Evolutionary conservation across 2,329 filamentous ascomycete species (phyloP).

Genomic region (Aspergillus sp.): DNA sequence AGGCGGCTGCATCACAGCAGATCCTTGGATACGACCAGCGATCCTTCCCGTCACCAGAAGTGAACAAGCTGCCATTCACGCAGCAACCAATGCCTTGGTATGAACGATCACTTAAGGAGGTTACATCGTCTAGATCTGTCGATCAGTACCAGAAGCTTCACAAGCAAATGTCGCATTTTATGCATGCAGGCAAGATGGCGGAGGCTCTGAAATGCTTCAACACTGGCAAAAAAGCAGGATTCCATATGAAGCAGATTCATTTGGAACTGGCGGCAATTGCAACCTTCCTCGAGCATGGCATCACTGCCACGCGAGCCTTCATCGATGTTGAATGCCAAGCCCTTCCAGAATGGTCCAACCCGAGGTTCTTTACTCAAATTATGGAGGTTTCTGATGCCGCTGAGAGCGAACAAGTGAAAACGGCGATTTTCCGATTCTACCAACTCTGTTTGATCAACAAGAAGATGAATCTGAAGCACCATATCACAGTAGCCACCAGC

Average conservation of each 20-base stretch:
- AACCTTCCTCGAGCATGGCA: slow-evolving; percentile 25
- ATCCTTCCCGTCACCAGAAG: slow-evolving; percentile 21
- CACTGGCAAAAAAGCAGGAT: slow-evolving; percentile 22
- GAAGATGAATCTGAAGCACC: slow-evolving; percentile 29
- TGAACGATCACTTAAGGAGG: slow-evolving; percentile 21
- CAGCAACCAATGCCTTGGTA: slow-evolving; percentile 21
- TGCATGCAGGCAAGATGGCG: slow-evolving; percentile 29
- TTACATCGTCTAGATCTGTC: slow-evolving; percentile 21
- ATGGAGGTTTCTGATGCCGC: slow-evolving; percentile 16
- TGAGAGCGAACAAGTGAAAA: slow-evolving; percentile 24
- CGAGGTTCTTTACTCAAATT: slow-evolving; percentile 32
- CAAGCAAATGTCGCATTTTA: slow-evolving; percentile 31
- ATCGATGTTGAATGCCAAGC: slow-evolving; percentile 24
- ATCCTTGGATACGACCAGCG: slow-evolving; percentile 31
- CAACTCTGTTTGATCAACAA: slow-evolving; percentile 28
- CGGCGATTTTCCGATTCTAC: slow-evolving; percentile 35
- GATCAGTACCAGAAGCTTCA: slow-evolving; percentile 29
- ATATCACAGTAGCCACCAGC: slow-evolving; percentile 23
- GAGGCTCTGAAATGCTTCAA: slow-evolving; percentile 26
- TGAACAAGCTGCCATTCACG: slow-evolving; percentile 20
- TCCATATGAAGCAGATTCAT: slow-evolving; percentile 27
- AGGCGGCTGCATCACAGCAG: slow-evolving; percentile 26
- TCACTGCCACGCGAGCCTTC: slow-evolving; percentile 23
- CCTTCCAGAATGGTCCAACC: slow-evolving; percentile 15
- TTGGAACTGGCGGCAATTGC: slow-evolving; percentile 32